Conservation (phyloP, 495 filamentous ascomycete genomes). For the Xylaria scruposa region DNA sequence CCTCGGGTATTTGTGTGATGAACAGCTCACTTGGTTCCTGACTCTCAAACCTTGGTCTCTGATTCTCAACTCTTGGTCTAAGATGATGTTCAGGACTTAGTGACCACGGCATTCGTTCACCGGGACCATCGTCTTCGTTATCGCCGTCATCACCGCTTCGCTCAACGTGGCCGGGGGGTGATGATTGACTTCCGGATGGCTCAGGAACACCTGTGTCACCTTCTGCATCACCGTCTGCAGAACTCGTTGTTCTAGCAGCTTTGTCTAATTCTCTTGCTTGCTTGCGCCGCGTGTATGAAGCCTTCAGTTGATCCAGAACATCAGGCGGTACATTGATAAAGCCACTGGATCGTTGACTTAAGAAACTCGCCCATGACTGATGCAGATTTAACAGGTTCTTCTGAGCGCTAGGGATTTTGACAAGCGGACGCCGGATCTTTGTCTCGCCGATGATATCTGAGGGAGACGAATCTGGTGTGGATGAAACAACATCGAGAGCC, state of each 20-base stretch:
- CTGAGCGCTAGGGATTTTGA: slow-evolving; percentile 67
- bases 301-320: slow-evolving; percentile 45
- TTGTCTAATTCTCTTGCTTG: slow-evolving; percentile 19
- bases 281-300: slow-evolving; percentile 32
- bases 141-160: slow-evolving; percentile 17
- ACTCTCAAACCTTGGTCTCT: slow-evolving; percentile 1
- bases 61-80: too few relatives aligned
- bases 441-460: slow-evolving; percentile 30
- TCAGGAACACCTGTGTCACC: slow-evolving; percentile 4
- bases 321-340: slow-evolving; percentile 49
- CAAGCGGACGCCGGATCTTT: slow-evolving; percentile 39
- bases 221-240: neutral
- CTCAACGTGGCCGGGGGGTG: neutral
- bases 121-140: neutral
- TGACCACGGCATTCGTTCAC: slow-evolving; percentile 11
- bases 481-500: neutral
- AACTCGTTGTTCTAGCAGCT: slow-evolving; percentile 35
- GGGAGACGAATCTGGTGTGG: slow-evolving; percentile 21
- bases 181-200: slow-evolving; percentile 18
- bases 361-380: slow-evolving; percentile 48
- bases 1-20: slow-evolving; percentile 33
- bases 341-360: slow-evolving; percentile 15
- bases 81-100: slow-evolving; percentile 18
- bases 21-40: slow-evolving; percentile 26
- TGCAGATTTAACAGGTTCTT: slow-evolving; percentile 58